phyloP scores from a whole-genome alignment of 805 yeast genomes.

The Cyberlindnera maritima region DNA sequence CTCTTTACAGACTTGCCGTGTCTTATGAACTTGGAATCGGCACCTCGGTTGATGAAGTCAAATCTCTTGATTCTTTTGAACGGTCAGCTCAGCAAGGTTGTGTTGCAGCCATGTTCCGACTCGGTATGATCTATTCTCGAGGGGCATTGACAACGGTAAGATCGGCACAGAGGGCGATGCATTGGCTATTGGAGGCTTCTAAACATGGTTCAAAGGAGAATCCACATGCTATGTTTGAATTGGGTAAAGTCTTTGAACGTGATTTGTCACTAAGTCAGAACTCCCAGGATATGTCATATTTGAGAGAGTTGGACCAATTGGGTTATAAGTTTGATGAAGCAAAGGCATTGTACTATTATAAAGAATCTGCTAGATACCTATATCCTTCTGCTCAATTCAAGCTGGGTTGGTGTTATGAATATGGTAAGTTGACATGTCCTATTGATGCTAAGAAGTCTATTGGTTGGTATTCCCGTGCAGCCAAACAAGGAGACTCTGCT shows the following conservation, averaged over 20 bases:
- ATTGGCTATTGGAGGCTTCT: constrained; percentile 53
- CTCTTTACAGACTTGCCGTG: constrained; percentile 68
- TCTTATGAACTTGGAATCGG: constrained; percentile 69
- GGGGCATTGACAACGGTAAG: constrained; percentile 42
- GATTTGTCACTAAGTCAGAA: constrained; percentile 29
- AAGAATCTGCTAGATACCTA: constrained; percentile 56
- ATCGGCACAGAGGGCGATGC: constrained; percentile 41
- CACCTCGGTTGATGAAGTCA: constrained; percentile 38
- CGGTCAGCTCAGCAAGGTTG: constrained; percentile 62
- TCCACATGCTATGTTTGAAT: constrained; percentile 57
- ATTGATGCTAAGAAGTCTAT: constrained; percentile 57
- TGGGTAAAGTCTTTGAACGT: constrained; percentile 54
- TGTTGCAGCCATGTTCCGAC: constrained; percentile 67
- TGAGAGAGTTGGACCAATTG: constrained; percentile 32
- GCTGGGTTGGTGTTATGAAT: constrained; percentile 70
- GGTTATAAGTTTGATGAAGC: constrained; percentile 34
- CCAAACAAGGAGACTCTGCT: constrained; percentile 56
- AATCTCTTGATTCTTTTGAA: constrained; percentile 53
- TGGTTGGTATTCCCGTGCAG: constrained; percentile 74
- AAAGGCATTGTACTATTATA: constrained; percentile 49
- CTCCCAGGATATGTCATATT: constrained; percentile 29
- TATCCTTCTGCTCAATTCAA: constrained; percentile 69
- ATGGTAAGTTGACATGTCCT: constrained; percentile 54
- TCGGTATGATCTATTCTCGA: constrained; percentile 61
- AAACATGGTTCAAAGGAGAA: constrained; percentile 40